Conservation (phyloP, 306 rosid species). For the Quercus glauca region DNA sequence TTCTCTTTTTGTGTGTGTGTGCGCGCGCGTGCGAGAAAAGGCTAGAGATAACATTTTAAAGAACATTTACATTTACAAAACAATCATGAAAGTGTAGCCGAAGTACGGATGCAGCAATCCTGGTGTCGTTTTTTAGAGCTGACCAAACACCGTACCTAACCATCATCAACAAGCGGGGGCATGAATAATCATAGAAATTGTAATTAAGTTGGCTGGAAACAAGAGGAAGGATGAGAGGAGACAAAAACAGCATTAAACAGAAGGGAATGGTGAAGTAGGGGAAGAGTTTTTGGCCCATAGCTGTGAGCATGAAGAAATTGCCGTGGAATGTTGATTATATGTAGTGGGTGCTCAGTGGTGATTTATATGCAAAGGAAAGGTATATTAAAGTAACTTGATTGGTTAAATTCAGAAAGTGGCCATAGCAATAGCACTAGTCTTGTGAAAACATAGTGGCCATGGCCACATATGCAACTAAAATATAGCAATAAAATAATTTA, state of each 20-base stretch:
- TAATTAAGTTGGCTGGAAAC: constrained; percentile 26
- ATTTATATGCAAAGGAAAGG: constrained; percentile 34
- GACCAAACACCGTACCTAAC: constrained; percentile 42
- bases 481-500: background rate
- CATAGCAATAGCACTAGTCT: constrained; percentile 35
- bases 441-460: constrained; percentile 22
- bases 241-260: constrained; percentile 16
- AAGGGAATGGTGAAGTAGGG: constrained; percentile 17
- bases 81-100: constrained; percentile 80
- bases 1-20: too few species aligned
- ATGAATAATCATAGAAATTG: constrained; percentile 45
- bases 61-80: constrained; percentile 45
- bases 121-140: constrained; percentile 45
- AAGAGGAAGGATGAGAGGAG: constrained; percentile 18
- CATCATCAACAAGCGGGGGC: constrained; percentile 46
- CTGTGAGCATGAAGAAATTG: background rate
- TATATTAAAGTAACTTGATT: constrained; percentile 15
- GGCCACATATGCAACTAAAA: constrained; percentile 14
- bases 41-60: background rate
- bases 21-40: too few species aligned
- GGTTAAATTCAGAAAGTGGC: constrained; percentile 40
- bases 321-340: constrained; percentile 1
- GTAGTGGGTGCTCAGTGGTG: background rate
- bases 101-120: constrained; percentile 75
- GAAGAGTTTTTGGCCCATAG: constrained; percentile 28